Percentiles rank a stretch among this genome's conserved stretches.
Conservation (phyloP, 345 rosid genomes). For the Populus alba region DNA sequence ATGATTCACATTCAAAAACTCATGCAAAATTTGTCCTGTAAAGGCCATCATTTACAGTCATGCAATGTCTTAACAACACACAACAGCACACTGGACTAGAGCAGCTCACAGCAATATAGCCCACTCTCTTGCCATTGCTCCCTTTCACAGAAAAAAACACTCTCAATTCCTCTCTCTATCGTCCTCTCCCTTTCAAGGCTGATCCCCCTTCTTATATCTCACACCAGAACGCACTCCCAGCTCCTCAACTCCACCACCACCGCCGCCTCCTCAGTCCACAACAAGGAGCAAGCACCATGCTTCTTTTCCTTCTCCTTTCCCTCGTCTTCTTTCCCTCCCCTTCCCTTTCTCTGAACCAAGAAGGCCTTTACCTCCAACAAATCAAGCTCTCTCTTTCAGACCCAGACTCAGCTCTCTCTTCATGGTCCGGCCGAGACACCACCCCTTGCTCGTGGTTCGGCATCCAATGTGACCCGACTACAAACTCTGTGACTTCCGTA, state of each 20-base stretch:
- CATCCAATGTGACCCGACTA: constrained; percentile 41
- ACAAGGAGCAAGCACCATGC: not conserved
- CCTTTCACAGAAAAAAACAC: not conserved
- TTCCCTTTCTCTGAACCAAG: constrained; percentile 51
- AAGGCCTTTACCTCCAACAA: constrained; percentile 57
- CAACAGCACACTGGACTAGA: not conserved
- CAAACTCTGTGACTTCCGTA: constrained; percentile 55
- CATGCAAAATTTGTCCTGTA: not conserved
- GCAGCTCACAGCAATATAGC: not conserved
- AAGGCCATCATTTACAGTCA: not conserved
- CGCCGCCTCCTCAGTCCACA: not conserved
- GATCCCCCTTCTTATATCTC: not conserved
- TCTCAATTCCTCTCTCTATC: not conserved
- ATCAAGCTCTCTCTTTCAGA: constrained; percentile 48
- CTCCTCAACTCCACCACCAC: not conserved
- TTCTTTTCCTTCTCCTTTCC: constrained; percentile 27
- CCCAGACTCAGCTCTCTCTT: constrained; percentile 53
- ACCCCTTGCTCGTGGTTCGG: constrained; percentile 65
- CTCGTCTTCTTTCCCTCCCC: constrained; percentile 7
- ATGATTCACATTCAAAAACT: not conserved
- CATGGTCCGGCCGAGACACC: constrained; percentile 50
- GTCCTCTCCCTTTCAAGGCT: not conserved
- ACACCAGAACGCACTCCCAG: not conserved
- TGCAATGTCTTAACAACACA: not conserved
- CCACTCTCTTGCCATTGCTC: not conserved